Percentiles rank a stretch among this genome's conserved stretches.
Conservation (phyloP, 192 early-diverging fungal species). For the Lobulomyces angularis region DNA sequence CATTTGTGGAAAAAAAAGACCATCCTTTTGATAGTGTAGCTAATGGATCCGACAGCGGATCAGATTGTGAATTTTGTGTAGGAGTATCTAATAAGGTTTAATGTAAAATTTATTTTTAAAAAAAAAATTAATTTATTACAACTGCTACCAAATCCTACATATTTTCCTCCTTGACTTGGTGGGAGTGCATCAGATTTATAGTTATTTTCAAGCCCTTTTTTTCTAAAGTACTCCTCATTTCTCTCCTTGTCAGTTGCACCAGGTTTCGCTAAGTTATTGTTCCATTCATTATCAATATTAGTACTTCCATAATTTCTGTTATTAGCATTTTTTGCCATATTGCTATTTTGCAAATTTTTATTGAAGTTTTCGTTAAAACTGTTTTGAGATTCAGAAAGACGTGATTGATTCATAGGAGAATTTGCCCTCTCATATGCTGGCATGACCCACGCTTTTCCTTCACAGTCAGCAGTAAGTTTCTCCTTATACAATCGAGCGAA, state of each 20-base stretch:
- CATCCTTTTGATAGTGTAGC: too few species aligned
- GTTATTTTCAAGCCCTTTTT: slow-evolving; percentile 28
- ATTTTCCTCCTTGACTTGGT: slow-evolving; percentile 40
- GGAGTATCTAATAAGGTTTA: too few species aligned
- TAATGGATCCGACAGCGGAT: too few species aligned
- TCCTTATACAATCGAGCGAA: slow-evolving; percentile 80
- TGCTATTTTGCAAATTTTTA: slow-evolving; percentile 10
- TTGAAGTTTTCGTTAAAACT: slow-evolving; percentile 14
- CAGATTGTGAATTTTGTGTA: too few species aligned
- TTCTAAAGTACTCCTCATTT: slow-evolving; percentile 62
- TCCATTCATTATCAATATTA: too few species aligned
- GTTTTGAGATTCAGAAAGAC: slow-evolving; percentile 3
- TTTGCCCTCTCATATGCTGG: slow-evolving; percentile 22
- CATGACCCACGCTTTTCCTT: slow-evolving; percentile 39
- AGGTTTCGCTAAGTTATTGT: too few species aligned
- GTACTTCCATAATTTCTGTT: too few species aligned
- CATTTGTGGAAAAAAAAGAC: too few species aligned
- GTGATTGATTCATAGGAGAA: slow-evolving; percentile 10
- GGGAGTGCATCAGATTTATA: slow-evolving; percentile 25
- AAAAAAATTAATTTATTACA: too few species aligned
- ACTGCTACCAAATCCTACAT: slow-evolving; percentile 40
- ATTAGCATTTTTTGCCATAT: neutral
- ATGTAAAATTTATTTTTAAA: too few species aligned
- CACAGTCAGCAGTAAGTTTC: slow-evolving; percentile 66
- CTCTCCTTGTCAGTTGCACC: slow-evolving; percentile 35